Evolutionary conservation across 257 asterid species (phyloP).

Genomic region (Primulina tabacum): DNA sequence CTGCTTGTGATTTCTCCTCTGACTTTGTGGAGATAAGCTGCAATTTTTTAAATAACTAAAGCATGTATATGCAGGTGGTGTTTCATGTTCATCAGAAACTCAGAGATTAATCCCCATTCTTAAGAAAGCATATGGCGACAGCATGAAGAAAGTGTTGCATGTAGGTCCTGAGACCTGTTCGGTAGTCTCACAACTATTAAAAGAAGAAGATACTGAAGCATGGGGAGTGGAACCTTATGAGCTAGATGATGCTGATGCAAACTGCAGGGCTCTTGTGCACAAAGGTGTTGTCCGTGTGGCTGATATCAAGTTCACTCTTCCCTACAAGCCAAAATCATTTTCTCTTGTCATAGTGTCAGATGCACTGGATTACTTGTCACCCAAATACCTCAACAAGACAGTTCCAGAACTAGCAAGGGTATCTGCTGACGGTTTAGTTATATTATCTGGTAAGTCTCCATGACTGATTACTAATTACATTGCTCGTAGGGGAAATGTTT

Average conservation of each 20-base stretch:
- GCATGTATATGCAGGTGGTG: constrained; percentile 47
- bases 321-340: constrained; percentile 74
- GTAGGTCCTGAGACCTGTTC: constrained; percentile 88
- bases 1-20: background rate
- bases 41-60: background rate
- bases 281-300: constrained; percentile 73
- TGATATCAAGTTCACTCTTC: constrained; percentile 84
- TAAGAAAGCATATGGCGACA: constrained; percentile 68
- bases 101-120: constrained; percentile 55
- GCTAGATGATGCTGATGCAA: constrained; percentile 59
- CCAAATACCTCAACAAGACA: constrained; percentile 80
- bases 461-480: constrained; percentile 6
- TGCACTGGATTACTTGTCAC: constrained; percentile 80
- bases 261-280: constrained; percentile 62
- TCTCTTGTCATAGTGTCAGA: constrained; percentile 86
- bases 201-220: constrained; percentile 76
- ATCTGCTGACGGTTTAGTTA: constrained; percentile 73
- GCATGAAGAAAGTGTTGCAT: constrained; percentile 71
- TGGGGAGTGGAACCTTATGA: constrained; percentile 96
- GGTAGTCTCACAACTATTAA: constrained; percentile 59
- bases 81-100: constrained; percentile 61
- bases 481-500: background rate
- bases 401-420: constrained; percentile 84
- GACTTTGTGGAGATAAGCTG: constrained; percentile 12
- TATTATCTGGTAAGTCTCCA: constrained; percentile 59